Evolutionary conservation across 352 stramenopile genomes (phyloP).

Genomic region (Vaucheria bursata): DNA sequence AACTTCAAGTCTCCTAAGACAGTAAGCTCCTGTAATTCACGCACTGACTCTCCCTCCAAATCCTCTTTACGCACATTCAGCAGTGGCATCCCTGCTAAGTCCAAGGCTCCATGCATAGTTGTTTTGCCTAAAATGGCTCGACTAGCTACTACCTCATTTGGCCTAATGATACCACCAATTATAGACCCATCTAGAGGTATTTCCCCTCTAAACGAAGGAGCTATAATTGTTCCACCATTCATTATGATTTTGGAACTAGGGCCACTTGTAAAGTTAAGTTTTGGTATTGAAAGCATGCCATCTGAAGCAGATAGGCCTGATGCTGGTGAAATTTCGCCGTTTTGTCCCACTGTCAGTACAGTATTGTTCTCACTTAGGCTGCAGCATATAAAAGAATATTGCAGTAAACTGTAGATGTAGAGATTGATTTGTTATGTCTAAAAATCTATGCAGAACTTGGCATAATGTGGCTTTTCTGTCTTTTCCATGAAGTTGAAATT

Average conservation of each 20-base stretch:
- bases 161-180: not conserved
- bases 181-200: not conserved
- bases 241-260: no score
- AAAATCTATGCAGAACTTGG: no score
- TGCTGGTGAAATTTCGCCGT: not conserved
- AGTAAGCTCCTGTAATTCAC: not conserved
- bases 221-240: no score
- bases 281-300: not conserved
- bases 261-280: not conserved
- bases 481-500: no score
- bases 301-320: not conserved
- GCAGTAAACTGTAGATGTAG: no score
- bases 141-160: not conserved
- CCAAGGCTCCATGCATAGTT: not conserved
- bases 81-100: conserved; percentile 3
- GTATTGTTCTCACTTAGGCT: no score
- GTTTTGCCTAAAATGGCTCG: not conserved
- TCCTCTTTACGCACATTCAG: not conserved
- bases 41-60: not conserved
- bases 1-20: not conserved
- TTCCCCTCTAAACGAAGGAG: not conserved
- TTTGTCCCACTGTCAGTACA: not conserved
- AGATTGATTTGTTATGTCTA: no score
- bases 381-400: no score
- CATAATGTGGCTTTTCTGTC: no score